A percentile compares a stretch with the other conserved stretches of the same genome.
Evolutionary conservation across 306 rosid genomes (phyloP).

Genomic region (Acacia acuminata): DNA sequence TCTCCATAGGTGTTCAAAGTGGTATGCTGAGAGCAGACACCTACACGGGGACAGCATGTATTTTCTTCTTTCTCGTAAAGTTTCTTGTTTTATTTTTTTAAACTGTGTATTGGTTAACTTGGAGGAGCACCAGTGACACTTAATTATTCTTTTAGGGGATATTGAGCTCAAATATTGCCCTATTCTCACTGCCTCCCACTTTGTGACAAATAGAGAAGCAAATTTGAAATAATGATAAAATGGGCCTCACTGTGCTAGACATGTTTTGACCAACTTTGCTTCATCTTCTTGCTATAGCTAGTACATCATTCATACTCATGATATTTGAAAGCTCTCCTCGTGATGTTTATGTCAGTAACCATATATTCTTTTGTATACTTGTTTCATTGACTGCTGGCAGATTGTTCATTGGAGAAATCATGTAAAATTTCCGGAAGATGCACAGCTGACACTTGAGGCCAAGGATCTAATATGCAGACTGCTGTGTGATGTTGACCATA

Average conservation of each 20-base stretch:
- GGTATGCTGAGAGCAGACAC: neutral
- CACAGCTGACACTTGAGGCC: conserved; percentile 78
- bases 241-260: neutral
- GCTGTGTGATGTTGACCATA: conserved; percentile 91
- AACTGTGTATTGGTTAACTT: neutral
- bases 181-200: neutral
- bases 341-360: conserved; percentile 26
- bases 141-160: neutral
- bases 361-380: conserved; percentile 26
- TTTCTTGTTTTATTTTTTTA: neutral
- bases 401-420: conserved; percentile 98
- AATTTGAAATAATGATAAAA: neutral
- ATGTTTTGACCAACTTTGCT: neutral
- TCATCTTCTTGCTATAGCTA: neutral
- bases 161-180: neutral
- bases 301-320: conserved; percentile 10
- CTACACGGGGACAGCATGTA: neutral
- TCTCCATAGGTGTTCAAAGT: neutral
- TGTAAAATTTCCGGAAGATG: conserved; percentile 85
- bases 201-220: neutral
- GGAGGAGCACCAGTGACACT: neutral
- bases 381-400: conserved; percentile 52
- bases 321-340: conserved; percentile 9
- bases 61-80: neutral
- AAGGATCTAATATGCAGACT: conserved; percentile 91